Evolutionary conservation across 176 grass and related monocot species (phyloP).

Genomic region (Cenchrus fungigraminus): DNA sequence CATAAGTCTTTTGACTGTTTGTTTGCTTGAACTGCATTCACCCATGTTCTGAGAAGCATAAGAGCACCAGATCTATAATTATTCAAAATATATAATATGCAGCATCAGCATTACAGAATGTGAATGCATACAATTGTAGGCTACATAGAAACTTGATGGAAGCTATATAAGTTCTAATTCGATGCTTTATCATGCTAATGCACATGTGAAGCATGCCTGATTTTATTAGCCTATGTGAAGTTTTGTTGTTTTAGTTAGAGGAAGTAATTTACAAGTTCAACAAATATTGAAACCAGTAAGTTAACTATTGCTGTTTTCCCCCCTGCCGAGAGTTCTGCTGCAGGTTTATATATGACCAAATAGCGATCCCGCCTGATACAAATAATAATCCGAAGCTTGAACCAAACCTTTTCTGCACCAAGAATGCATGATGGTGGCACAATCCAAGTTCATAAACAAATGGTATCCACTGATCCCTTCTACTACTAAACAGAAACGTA

Average conservation of each 20-base stretch:
- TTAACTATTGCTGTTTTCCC: background rate
- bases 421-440: slow-evolving; percentile 1
- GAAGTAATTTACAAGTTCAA: background rate
- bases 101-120: background rate
- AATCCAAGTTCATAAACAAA: background rate
- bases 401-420: background rate
- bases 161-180: background rate
- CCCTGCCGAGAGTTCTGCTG: background rate
- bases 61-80: slow-evolving; percentile 1
- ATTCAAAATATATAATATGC: slow-evolving; percentile 13
- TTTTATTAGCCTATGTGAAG: background rate
- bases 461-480: background rate
- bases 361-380: background rate
- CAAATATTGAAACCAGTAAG: background rate
- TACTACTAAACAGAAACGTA: background rate
- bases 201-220: background rate
- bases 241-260: background rate
- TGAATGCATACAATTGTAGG: background rate
- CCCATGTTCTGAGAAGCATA: slow-evolving; percentile 46
- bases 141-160: slow-evolving; percentile 13
- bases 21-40: slow-evolving; percentile 39
- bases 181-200: slow-evolving; percentile 9
- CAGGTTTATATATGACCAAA: background rate
- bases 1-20: slow-evolving; percentile 76
- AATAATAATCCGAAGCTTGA: background rate